phyloP scores from a whole-genome alignment of 2,329 filamentous ascomycete species.

The Phaeomoniella chlamydospora region DNA sequence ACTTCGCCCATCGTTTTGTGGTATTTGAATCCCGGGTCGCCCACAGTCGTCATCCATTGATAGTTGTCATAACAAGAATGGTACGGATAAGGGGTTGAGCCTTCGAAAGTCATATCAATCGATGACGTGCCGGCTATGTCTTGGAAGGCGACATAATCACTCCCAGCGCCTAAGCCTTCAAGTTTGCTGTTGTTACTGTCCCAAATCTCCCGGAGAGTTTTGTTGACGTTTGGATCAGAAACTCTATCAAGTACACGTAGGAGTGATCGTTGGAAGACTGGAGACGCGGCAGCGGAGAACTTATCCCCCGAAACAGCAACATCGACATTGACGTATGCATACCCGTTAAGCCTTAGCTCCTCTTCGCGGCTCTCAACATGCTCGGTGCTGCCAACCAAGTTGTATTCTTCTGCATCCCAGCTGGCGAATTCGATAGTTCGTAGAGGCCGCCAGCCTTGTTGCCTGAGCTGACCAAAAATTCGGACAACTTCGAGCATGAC shows the following conservation, averaged over 20 bases:
- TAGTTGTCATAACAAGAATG: conserved; percentile 84
- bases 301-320: conserved; percentile 60
- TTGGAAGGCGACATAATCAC: conserved; percentile 84
- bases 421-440: conserved; percentile 95
- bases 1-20: conserved; percentile 69
- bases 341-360: conserved; percentile 54
- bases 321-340: conserved; percentile 87
- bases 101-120: conserved; percentile 68
- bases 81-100: conserved; percentile 47
- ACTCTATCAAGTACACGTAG: conserved; percentile 61
- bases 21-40: conserved; percentile 71
- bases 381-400: conserved; percentile 85
- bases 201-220: conserved; percentile 64
- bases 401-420: conserved; percentile 92
- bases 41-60: conserved; percentile 66
- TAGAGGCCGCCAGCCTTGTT: conserved; percentile 73
- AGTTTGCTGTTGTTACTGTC: conserved; percentile 47
- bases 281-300: conserved; percentile 68
- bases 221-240: conserved; percentile 53
- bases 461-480: conserved; percentile 65
- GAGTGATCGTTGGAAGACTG: conserved; percentile 60
- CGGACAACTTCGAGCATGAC: conserved; percentile 80
- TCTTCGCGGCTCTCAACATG: conserved; percentile 79
- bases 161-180: conserved; percentile 55
- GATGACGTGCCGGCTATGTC: conserved; percentile 79